Base-by-base conservation (phyloP, 306 rosid species). In the Pyrus betulifolia region DNA sequence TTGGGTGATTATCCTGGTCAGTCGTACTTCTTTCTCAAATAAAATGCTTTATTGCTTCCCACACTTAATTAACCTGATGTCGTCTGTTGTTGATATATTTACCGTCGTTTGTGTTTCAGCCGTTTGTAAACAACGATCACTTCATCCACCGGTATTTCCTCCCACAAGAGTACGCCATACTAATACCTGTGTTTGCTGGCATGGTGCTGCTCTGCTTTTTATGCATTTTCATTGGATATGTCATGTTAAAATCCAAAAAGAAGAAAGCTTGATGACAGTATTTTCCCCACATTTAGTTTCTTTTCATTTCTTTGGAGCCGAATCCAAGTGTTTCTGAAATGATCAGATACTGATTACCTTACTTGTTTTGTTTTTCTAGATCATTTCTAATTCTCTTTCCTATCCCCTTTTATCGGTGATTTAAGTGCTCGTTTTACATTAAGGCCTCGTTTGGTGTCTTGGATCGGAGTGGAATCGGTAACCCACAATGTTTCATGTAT, bases 231-330 rank as follows among this genome's bases (percentile, higher is more conserved):
- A 67, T 95, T 65, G 97, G 98, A 67, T 79, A 74, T 4, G 97
- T 95, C 77, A 92, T 95, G 93, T 96, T 95, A 74, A 95, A 95
- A 91, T 89, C 98, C 78, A 92, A 92, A 75, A 95, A 78, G 88
- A 95, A 95, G 97, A 89, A 81, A 74, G 95, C 91, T 8, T 92
- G 83, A 85, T 69, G 61, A 44, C 8, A 19, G 3, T 25, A 6
- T 64, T 58, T 33, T 11, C 31, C n/a, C 10, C 6, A 54, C 8
- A 18, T 12, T 2, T 40, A 4, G n/a, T 31, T 70, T 11, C 11
- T 38, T 59, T 63, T 35, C 7, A 40, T 58, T 55, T 71, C 31
- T 17, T 63, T 74, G 69, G 58, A 42, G 18, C 31, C 45, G 59
- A 40, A 62, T 60, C n/a, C 4, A 21, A 60, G 12, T n/a, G 6